phyloP scores from a whole-genome alignment of 345 rosid species.

The Gossypium australe region DNA sequence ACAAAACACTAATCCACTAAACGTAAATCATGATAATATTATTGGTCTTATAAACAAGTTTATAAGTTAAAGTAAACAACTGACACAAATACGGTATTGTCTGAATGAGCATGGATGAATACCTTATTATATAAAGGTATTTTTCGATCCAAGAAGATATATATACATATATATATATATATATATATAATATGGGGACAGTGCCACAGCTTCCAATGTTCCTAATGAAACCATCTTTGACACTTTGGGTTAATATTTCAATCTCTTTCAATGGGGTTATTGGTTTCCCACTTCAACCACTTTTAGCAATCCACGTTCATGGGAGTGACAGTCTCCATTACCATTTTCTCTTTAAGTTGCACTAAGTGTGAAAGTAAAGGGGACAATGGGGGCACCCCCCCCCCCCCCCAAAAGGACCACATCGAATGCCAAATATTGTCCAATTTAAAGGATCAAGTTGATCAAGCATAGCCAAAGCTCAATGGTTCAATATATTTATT shows the following conservation, averaged over 20 bases:
- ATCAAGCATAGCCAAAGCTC: neutral
- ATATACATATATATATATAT: no score
- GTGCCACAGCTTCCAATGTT: neutral
- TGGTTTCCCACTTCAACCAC: neutral
- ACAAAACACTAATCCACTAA: neutral
- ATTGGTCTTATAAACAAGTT: neutral
- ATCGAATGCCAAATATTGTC: neutral
- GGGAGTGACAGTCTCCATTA: conserved; percentile 28
- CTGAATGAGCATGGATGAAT: neutral
- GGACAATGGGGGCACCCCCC: conserved; percentile 10
- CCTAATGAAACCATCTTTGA: conserved; percentile 24
- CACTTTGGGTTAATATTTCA: neutral
- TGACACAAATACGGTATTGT: neutral
- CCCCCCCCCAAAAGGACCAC: neutral
- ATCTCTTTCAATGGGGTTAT: conserved; percentile 20
- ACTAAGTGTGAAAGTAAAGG: neutral
- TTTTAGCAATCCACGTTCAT: conserved; percentile 25
- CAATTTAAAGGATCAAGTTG: conserved; percentile 1
- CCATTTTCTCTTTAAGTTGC: conserved; percentile 5
- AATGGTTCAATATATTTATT: neutral
- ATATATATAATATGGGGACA: neutral
- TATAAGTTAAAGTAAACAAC: neutral
- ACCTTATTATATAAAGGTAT: neutral
- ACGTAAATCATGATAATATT: no score
- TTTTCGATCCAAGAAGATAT: neutral